Evolutionary conservation across 805 yeast species (phyloP), one percentile per base, ranked within the genome.

Genomic region (Millerozyma acaciae): DNA sequence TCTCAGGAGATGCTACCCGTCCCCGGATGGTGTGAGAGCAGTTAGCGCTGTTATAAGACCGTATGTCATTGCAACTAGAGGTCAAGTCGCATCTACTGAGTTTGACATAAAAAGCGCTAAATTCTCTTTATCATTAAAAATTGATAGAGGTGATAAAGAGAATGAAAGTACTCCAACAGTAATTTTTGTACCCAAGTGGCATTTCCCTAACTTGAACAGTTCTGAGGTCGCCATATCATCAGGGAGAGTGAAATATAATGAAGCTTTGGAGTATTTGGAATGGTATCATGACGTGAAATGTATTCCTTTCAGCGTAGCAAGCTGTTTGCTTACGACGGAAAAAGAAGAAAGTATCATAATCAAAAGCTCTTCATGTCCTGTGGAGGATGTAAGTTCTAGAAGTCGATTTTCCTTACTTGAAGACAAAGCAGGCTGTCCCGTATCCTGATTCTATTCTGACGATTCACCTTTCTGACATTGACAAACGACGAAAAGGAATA

Each of bases 11-110:
- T 65, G 68, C 37, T 63, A 53, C 32, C 66, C 70, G 1, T 51
- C 66, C 4, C 69, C 69, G 1, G 71, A 70, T 32, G 96, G 96
- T 2, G 71, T 82, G 1, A 65, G 97, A 24, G 95, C 93, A 0
- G 68, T 75, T 1, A 75, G 73, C 32, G 87, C 96, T 0, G 74
- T 84, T 1, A 60, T 85, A 17, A 68, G 98, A 29, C 97, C 97
- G 2, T 82, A 70, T 42, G 80, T 88, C 1, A 53, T 78, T 1
- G 73, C 80, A 3, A 68, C 81, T 0, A 68, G 67, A 21, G 97
- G 97, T 2, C 46, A 47, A 1, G 69, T 83, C 9, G 50, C 50
- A 5, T 55, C 60, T 13, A 73, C 80, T 10, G 77, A 70, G 32
- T 88, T 88, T 53, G 79, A 84, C 38, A 44, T 84, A 32, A 57